phyloP scores from a whole-genome alignment of 2,329 filamentous ascomycete genomes.

The Stachybotrys chlorohalonatus region DNA sequence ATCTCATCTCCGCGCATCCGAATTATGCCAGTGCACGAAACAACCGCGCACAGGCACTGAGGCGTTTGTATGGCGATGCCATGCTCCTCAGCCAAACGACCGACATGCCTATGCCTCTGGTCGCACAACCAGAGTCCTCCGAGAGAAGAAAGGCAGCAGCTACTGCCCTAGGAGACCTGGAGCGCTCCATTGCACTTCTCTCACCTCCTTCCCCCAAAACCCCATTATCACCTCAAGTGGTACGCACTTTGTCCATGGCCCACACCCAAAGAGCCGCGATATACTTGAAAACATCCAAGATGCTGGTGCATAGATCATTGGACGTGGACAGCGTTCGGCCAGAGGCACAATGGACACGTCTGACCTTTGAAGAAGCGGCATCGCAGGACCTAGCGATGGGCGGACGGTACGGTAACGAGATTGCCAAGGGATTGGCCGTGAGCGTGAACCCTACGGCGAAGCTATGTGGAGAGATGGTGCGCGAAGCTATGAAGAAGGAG shows the following conservation, averaged over 20 bases:
- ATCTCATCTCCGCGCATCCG: slow-evolving; percentile 49
- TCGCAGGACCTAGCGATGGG: slow-evolving; percentile 55
- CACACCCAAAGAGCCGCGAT: slow-evolving; percentile 64
- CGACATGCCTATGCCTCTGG: slow-evolving; percentile 29
- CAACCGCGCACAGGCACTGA: slow-evolving; percentile 61
- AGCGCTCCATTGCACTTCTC: slow-evolving; percentile 48
- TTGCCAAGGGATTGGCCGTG: slow-evolving; percentile 56
- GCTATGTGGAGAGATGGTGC: slow-evolving; percentile 60
- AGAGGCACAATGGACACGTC: slow-evolving; percentile 39
- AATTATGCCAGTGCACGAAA: slow-evolving; percentile 65
- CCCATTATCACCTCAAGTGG: slow-evolving; percentile 53
- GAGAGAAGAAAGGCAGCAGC: slow-evolving; percentile 30
- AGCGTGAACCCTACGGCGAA: slow-evolving; percentile 60
- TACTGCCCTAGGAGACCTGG: slow-evolving; percentile 42
- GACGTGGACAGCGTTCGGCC: slow-evolving; percentile 28
- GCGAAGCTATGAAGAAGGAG: slow-evolving; percentile 61
- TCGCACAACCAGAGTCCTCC: slow-evolving; percentile 22
- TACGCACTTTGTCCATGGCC: slow-evolving; percentile 57
- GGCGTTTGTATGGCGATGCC: slow-evolving; percentile 53
- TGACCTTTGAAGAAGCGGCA: slow-evolving; percentile 54
- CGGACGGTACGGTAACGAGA: slow-evolving; percentile 55
- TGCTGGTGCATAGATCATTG: slow-evolving; percentile 26
- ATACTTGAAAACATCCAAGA: slow-evolving; percentile 50
- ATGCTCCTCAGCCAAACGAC: slow-evolving; percentile 36
- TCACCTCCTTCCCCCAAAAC: slow-evolving; percentile 40